phyloP scores from a whole-genome alignment of 2,329 filamentous ascomycete species.

The Trichoderma lentiforme region DNA sequence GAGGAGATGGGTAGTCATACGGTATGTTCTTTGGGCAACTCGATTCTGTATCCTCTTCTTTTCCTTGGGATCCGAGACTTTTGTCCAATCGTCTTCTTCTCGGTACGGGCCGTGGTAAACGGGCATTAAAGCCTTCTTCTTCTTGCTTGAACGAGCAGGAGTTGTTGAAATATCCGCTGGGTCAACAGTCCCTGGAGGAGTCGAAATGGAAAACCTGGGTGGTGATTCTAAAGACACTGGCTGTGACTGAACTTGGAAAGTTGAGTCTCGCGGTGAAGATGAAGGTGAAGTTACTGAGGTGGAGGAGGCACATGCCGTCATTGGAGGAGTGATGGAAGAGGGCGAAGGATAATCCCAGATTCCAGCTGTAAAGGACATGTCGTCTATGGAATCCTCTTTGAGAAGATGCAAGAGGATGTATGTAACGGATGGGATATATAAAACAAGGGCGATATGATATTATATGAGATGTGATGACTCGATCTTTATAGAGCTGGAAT shows the following conservation, averaged over 20 bases:
- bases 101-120: conserved; percentile 18
- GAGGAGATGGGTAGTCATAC: conserved; percentile 22
- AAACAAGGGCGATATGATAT: not conserved
- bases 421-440: not conserved
- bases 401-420: not conserved
- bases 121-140: conserved; percentile 13
- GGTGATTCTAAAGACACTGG: not conserved
- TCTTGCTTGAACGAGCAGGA: conserved; percentile 7
- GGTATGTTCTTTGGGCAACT: conserved; percentile 32
- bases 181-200: not conserved
- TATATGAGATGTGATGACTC: not conserved
- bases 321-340: not conserved
- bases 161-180: conserved; percentile 7
- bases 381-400: not conserved
- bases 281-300: conserved; percentile 9
- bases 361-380: conserved; percentile 16
- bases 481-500: not conserved
- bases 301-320: conserved; percentile 5
- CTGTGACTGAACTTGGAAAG: not conserved
- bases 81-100: conserved; percentile 31
- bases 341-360: conserved; percentile 18
- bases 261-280: not conserved
- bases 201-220: not conserved
- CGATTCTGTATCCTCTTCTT: conserved; percentile 34
- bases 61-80: conserved; percentile 29